Conservation (phyloP, 2,329 filamentous ascomycete genomes). For the Penicillium crustosum region DNA sequence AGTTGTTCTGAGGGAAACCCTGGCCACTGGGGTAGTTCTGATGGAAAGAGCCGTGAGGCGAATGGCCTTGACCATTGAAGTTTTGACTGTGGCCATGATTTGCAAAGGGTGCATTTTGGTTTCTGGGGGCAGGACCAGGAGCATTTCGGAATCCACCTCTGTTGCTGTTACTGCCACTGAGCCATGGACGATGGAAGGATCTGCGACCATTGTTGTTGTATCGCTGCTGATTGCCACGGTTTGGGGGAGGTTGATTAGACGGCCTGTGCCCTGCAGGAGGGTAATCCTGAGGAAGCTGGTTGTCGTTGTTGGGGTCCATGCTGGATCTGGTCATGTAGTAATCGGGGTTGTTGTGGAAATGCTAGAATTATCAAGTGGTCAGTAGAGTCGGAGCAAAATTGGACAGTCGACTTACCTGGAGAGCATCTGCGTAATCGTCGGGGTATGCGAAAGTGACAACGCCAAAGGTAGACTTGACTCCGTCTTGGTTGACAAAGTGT, state of each 20-base stretch:
- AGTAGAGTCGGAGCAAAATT: background rate
- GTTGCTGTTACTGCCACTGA: background rate
- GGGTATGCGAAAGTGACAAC: constrained; percentile 8
- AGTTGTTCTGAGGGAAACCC: background rate
- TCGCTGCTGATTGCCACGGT: constrained; percentile 3
- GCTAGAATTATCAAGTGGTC: constrained; percentile 8
- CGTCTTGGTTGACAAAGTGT: background rate
- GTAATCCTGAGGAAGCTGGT: background rate
- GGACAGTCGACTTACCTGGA: constrained; percentile 16
- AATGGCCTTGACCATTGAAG: background rate
- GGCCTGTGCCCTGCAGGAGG: background rate
- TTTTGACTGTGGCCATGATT: background rate
- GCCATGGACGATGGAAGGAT: background rate
- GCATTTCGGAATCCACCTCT: constrained; percentile 6
- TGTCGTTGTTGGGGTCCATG: constrained; percentile 14
- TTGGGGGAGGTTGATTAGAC: background rate
- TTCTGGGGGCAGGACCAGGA: background rate
- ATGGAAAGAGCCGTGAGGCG: background rate
- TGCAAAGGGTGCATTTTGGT: constrained; percentile 1
- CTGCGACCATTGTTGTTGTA: constrained; percentile 4
- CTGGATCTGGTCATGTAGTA: constrained; percentile 21
- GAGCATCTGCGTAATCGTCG: constrained; percentile 8
- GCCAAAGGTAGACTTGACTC: background rate
- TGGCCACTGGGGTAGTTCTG: background rate
- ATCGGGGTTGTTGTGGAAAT: constrained; percentile 17